Base-by-base conservation (phyloP, 805 yeast genomes). In the Yarrowia bubula region DNA sequence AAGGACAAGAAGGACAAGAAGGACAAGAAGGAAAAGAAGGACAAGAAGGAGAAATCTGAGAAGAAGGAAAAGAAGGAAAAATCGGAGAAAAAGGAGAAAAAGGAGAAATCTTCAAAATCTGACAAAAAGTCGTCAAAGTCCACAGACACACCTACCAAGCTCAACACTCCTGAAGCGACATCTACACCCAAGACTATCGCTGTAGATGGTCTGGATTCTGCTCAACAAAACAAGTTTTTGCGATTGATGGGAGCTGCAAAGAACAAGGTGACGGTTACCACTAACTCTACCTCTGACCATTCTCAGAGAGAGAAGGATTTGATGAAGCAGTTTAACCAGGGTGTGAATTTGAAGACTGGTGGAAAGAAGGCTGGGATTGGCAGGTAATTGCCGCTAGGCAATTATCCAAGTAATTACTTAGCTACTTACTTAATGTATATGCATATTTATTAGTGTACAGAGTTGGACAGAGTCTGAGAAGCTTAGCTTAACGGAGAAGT, bases 401-500 rank as follows among this genome's bases (percentile, higher is more conserved):
- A 22, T 22, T 22, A 22, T 22, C 28, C 28, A 3, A 22, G 28
- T 22, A 5, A 22, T 22, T 22, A 22, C 28, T 5, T 22, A 5
- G 28, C 28, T n/a, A 32, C 14, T 22, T 44, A 44, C 18, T n/a
- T 7, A 44, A 50, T 50, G 28, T 18, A 50, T 50, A 50, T 35
- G 42, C 58, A 35, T 35, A 35, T 17, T 50, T 35, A 50, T 50
- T 50, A 50, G 58, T 55, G 31, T 55, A 41, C 61, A 55, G 38
- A 22, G 28, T 22, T 3, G 5, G 28, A 22, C 5, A 22, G n/a
- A n/a, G n/a, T n/a, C 28, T 22, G 28, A 22, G 28, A 3, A 5
- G 28, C 53, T 72, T 74, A 85, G n/a, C n/a, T n/a, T n/a, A n/a
- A n/a, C n/a, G n/a, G 70, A 87, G 79, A 71, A 71, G 46, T 14